Base-by-base conservation (phyloP, 2,329 filamentous ascomycete genomes). In the Phyllosticta citrichinensis region DNA sequence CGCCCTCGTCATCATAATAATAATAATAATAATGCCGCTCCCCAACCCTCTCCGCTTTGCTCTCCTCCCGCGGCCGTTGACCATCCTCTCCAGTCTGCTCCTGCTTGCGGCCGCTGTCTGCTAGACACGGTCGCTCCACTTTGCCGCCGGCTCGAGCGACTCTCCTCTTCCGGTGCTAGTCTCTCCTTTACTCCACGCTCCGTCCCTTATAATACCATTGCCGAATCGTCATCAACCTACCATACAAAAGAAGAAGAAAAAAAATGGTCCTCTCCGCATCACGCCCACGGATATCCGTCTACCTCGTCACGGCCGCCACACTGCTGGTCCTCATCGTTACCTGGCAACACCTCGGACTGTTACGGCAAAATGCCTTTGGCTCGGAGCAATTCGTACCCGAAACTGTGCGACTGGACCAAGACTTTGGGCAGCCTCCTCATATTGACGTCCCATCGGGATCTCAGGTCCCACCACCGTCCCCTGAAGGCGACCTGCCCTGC, bases 401-500 rank as follows among this genome's bases (percentile, higher is more conserved):
- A 27, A 60, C 58, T 19, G 58, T 60, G 24, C 58, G 55, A 54
- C 58, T 60, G 58, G 58, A 60, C 25, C 58, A 60, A 20, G 55
- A 24, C 47, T 60, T 60, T 30, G 58, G 52, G 11, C 50, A 60
- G 14, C 58, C 58, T 10, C 35, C 58, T 17, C 52, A 60, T 9
- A 17, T 22, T 35, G 58, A 60, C 12, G 27, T 19, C 27, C 54
- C 54, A n/a, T 19, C 54, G 12, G 58, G 58, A 17, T 56, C 59
- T 30, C 30, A 61, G 47, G 53, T 53, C 6, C 55, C 55, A 20
- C 12, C 35, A 20, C 51, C 27, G 22, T 25, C 54, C 3, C 54
- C 52, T 11, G 40, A 30, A 17, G 51, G 59, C n/a, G 27, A 52
- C 10, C 47, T 53, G 6, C 59, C 55, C 2, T 74, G 72, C 62